Evolutionary conservation across 176 grass and related monocot species (phyloP).

Genomic region (Pontederia crassipes): DNA sequence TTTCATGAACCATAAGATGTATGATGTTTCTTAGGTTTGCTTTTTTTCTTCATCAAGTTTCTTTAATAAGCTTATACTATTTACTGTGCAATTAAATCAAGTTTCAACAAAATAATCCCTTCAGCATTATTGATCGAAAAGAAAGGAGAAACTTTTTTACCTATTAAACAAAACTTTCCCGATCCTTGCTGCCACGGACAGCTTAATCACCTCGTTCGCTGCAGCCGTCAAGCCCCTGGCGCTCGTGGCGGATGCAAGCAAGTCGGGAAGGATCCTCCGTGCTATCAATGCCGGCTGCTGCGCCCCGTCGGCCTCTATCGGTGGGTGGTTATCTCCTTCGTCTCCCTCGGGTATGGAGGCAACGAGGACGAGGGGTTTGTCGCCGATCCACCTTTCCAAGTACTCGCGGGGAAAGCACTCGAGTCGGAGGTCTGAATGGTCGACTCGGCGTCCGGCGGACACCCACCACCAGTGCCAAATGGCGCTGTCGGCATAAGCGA

Average conservation of each 20-base stretch:
- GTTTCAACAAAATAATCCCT: background rate
- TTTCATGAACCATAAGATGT: background rate
- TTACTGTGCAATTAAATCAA: no score
- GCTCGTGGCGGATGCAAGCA: background rate
- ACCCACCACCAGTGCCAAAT: conserved; percentile 24
- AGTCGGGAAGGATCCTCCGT: conserved; percentile 13
- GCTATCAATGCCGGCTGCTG: conserved; percentile 16
- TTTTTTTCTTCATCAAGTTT: no score
- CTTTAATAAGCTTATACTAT: no score
- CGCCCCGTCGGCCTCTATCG: background rate
- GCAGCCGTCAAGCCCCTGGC: conserved; percentile 20
- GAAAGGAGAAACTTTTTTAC: conserved; percentile 2
- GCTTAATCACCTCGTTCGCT: conserved; percentile 5
- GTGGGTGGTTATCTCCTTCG: background rate
- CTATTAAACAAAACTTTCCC: conserved; percentile 30
- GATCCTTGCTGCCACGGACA: conserved; percentile 9
- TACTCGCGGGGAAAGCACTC: conserved; percentile 10
- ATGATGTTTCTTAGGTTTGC: no score
- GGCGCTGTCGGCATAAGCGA: conserved; percentile 3
- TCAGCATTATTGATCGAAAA: background rate
- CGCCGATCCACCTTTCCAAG: conserved; percentile 8
- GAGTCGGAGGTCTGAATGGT: background rate
- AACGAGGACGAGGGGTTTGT: conserved; percentile 19
- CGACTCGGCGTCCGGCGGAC: conserved; percentile 1
- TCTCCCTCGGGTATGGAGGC: no score